Evolutionary conservation across 2,329 filamentous ascomycete genomes (phyloP), one percentile per base, ranked within the genome.

Genomic region (Colletotrichum acutatum): DNA sequence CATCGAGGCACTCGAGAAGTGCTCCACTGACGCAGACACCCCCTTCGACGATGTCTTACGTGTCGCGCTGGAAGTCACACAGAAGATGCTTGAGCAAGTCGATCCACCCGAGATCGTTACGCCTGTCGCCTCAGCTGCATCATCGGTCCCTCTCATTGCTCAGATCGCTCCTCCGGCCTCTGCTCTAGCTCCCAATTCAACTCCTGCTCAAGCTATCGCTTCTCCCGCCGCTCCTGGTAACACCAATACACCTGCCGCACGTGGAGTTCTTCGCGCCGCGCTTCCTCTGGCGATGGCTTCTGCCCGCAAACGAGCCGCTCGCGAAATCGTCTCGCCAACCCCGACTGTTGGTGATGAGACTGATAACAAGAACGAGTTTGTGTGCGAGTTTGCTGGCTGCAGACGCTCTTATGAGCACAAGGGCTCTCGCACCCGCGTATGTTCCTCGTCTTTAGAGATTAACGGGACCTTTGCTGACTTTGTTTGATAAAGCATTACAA

Each of bases 91-190:
- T 4, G 28, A 52, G 26, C 49, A 63, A 6, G 14, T 1, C 0
- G 60, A 63, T 19, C 46, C 60, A 2, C 19, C n/a, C 3, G 46
- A 11, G 0, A 14, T 1, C 3, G 12, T 9, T 5, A 9, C 30
- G 14, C 12, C 28, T 14, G 3, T 2, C 0, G 12, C 1, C 1
- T 6, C 22, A 22, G 42, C n/a, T 28, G 14, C 2, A n/a, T 11
- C n/a, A 6, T 1, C 12, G 1, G n/a, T n/a, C 19, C 11, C 11
- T 6, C 19, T 14, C 19, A 2, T 49, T 4, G 42, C 19, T 49
- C 42, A 49, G 19, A n/a, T n/a, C 4, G 7, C 16, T 49, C 16
- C 19, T n/a, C 42, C 19, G 8, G 37, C 37, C 7, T 19, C 16
- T n/a, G 37, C 14, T 6, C 14, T 6, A 19, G 37, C 37, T 46